phyloP scores from a whole-genome alignment of 192 early-diverging fungal species.

The Backusella psychrophila region DNA sequence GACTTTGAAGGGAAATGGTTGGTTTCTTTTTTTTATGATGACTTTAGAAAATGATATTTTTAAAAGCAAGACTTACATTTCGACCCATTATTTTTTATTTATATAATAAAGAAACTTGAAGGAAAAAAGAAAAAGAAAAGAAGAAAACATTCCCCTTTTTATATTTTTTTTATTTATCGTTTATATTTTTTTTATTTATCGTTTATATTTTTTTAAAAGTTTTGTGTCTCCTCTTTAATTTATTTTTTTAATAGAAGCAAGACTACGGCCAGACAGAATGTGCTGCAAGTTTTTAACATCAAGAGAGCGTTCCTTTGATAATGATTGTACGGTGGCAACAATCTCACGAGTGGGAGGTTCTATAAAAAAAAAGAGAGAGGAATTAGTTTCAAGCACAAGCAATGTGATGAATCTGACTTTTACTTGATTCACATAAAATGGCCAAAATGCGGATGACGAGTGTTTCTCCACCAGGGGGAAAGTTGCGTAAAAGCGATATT shows the following conservation, averaged over 20 bases:
- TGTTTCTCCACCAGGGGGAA: constrained; percentile 70
- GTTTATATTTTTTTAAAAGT: no score
- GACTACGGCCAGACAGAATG: constrained; percentile 1
- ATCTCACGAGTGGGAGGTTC: constrained; percentile 13
- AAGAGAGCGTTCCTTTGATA: constrained; percentile 8
- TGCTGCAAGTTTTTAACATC: constrained; percentile 6
- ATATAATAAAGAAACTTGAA: neutral
- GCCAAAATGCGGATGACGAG: constrained; percentile 62
- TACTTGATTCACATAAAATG: constrained; percentile 61
- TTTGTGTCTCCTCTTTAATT: neutral
- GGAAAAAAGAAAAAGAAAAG: neutral
- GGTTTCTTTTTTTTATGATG: no score
- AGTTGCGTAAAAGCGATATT: constrained; percentile 54
- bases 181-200: neutral
- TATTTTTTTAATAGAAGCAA: constrained; percentile 5
- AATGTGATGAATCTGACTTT: neutral
- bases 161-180: neutral
- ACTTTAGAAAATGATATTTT: neutral
- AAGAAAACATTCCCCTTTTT: neutral
- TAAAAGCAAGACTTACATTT: neutral
- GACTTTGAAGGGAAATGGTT: neutral
- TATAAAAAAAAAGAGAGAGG: neutral
- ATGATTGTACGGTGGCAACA: neutral
- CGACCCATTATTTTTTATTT: neutral
- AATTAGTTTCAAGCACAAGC: no score